These are phyloP conservation scores for Kuraishia hungarica DNA, from an alignment of 805 yeast species.

Conservation along the genomic window DNA sequence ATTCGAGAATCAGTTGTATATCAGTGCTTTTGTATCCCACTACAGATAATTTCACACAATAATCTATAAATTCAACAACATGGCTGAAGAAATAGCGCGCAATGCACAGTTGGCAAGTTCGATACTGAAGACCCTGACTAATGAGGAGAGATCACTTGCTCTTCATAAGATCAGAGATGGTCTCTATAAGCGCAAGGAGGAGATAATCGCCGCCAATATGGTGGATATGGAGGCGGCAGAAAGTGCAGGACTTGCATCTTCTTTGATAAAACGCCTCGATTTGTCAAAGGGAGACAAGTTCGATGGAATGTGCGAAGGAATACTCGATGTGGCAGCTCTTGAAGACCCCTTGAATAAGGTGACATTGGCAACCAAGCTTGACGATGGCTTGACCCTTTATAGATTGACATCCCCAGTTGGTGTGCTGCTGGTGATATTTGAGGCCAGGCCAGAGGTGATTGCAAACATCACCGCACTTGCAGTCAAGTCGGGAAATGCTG, in stretches of 20 bases:
- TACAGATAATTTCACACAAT: too few species aligned
- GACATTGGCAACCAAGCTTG: conserved; percentile 76
- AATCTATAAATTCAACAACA: too few species aligned
- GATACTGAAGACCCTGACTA: conserved; percentile 65
- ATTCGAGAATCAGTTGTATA: too few species aligned
- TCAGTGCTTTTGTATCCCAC: too few species aligned
- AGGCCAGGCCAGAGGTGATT: conserved; percentile 95
- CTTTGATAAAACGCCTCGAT: conserved; percentile 81
- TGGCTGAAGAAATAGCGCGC: conserved; percentile 73
- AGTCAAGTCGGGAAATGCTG: conserved; percentile 93
- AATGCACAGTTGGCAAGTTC: conserved; percentile 81
- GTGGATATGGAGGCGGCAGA: conserved; percentile 67
- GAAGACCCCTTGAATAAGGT: conserved; percentile 91
- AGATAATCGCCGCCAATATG: conserved; percentile 64
- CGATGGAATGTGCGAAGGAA: conserved; percentile 92
- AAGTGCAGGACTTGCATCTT: conserved; percentile 49
- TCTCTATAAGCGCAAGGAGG: conserved; percentile 46
- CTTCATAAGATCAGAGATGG: conserved; percentile 66
- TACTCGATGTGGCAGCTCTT: conserved; percentile 80
- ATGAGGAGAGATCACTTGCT: conserved; percentile 68
- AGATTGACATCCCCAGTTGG: conserved; percentile 93
- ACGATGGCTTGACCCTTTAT: conserved; percentile 78
- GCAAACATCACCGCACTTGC: conserved; percentile 96
- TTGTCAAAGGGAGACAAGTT: conserved; percentile 75
- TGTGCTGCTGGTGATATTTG: conserved; percentile 85